Conservation (phyloP, 73 alveolate species). For the Paramecium tetraurelia region DNA sequence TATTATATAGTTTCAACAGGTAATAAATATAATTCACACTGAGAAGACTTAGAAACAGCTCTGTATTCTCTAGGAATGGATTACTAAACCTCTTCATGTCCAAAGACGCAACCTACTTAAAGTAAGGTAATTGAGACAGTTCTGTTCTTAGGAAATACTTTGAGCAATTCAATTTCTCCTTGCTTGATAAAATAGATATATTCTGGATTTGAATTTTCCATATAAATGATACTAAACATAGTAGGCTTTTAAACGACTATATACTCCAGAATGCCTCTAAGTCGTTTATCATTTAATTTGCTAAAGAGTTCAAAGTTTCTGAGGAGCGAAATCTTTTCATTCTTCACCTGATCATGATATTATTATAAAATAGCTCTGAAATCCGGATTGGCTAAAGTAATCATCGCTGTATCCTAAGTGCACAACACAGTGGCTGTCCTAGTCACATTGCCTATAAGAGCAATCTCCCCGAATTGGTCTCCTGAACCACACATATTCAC, state of each 20-base stretch:
- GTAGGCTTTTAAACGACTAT: not conserved
- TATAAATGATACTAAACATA: not conserved
- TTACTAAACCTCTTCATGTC: not conserved
- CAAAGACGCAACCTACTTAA: not conserved
- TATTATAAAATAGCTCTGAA: not conserved
- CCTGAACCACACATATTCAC: not conserved
- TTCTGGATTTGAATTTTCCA: not conserved
- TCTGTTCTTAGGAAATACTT: not conserved
- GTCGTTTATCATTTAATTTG: not conserved
- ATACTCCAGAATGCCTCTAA: not conserved
- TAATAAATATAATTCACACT: not conserved
- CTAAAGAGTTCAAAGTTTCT: not conserved
- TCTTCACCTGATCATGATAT: not conserved
- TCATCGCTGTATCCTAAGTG: not conserved
- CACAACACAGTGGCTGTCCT: slow-evolving; percentile 30
- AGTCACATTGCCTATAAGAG: not conserved
- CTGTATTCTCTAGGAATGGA: not conserved
- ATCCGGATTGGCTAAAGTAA: not conserved
- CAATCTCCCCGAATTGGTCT: slow-evolving; percentile 9
- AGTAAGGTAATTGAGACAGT: not conserved
- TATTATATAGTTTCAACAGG: not conserved
- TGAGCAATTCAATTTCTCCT: not conserved
- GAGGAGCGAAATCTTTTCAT: not conserved
- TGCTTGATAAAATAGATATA: not conserved
- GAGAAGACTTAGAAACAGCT: not conserved